Conservation (phyloP, 257 asterid species). For the Solanum etuberosum region DNA sequence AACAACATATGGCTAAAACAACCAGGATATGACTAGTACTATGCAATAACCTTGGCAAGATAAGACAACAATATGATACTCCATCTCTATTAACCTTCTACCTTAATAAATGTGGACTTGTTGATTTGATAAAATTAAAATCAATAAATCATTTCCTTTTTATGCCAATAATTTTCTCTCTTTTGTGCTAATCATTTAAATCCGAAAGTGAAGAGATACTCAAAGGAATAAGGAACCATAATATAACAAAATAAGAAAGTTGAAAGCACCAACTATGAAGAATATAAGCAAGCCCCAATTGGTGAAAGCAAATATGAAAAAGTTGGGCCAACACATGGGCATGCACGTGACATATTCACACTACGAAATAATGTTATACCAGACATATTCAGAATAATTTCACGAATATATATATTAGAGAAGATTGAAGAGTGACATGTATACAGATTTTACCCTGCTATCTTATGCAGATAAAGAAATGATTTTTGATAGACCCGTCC, state of each 20-base stretch:
- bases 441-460: accelerated
- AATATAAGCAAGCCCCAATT: neutral
- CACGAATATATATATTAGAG: too few relatives aligned
- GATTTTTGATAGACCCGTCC: accelerated
- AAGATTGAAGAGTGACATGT: neutral
- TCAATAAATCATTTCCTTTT: neutral
- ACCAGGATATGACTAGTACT: too few relatives aligned
- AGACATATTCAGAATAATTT: too few relatives aligned
- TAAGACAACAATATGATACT: too few relatives aligned
- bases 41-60: too few relatives aligned
- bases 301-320: neutral
- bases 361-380: neutral
- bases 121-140: neutral
- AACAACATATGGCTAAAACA: too few relatives aligned
- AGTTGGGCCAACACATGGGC: neutral
- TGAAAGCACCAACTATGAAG: neutral
- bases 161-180: neutral
- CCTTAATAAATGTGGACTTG: neutral
- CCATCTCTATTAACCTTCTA: too few relatives aligned
- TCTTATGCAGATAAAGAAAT: neutral
- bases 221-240: neutral
- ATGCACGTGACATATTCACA: neutral
- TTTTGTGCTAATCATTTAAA: neutral
- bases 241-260: neutral
- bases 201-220: neutral